Base-by-base conservation (phyloP, 2,329 filamentous ascomycete genomes). In the Orbilia quercus region DNA sequence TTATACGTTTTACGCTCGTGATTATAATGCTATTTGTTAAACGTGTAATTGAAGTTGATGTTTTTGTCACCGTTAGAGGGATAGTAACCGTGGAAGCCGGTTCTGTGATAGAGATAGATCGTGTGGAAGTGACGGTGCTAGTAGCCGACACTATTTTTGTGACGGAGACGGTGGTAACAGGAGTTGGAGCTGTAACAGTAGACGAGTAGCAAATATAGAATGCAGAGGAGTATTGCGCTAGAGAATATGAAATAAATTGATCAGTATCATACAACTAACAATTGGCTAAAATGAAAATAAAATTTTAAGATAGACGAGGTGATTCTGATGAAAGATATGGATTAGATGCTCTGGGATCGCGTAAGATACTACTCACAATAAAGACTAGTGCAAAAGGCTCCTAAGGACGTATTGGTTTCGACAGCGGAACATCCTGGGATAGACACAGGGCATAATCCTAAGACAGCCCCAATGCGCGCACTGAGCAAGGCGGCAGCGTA, bases 101-200 rank as follows among this genome's bases (percentile, higher is more conserved):
- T 20, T 5, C 16, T 5, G n/a, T 47, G 20, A 20, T 5, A 9
- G 20, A 20, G 5, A 18, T 2, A 23, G 44, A 20, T 6, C 2
- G 18, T 2, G 44, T 47, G 18, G 44, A 4, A 9, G 44, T 47
- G 20, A 47, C 16, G 3, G 44, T 47, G 16, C 12, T 23, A 11
- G 44, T 47, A 7, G 44, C 9, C 9, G 44, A 18, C 4, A 47
- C 44, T 20, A 47, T 23, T 18, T 47, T 47, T 5, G 44, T 47
- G 9, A 47, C 44, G 16, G 44, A 47, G 44, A 47, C 44, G 16
- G 44, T 47, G 44, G n/a, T 47, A 11, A 47, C 16, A 2, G 44
- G 44, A 23, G 16, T 12, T 5, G 44, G 44, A 6, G 20, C 44
- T 18, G 44, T 47, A 16, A 23, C 12, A 47, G 44, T 47, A 44